These are phyloP conservation scores for Talinum fruticosum DNA, from an alignment of 148 eudicot genomes.

Conservation along the genomic window DNA sequence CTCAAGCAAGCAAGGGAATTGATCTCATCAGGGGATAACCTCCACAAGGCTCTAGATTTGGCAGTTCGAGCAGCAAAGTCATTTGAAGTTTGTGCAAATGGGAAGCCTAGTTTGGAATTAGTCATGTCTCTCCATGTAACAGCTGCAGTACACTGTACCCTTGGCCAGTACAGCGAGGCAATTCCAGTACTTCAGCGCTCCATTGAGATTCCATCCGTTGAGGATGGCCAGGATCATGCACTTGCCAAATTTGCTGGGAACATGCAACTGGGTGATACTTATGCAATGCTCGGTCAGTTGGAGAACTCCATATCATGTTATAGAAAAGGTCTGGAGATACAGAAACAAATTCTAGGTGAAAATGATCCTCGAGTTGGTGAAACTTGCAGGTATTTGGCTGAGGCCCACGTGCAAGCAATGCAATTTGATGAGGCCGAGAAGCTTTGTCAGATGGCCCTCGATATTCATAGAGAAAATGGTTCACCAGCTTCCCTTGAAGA, in stretches of 20 bases:
- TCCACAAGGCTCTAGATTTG: constrained; percentile 73
- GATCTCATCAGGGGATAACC: constrained; percentile 84
- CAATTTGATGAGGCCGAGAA: constrained; percentile 85
- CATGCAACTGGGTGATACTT: constrained; percentile 98
- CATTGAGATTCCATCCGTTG: constrained; percentile 59
- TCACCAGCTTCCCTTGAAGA: constrained; percentile 76
- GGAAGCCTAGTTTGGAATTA: constrained; percentile 74
- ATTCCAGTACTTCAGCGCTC: constrained; percentile 76
- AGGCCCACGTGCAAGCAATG: constrained; percentile 93
- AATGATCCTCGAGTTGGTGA: constrained; percentile 87
- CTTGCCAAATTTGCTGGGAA: constrained; percentile 96
- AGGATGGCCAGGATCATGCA: constrained; percentile 73
- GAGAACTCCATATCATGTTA: constrained; percentile 73
- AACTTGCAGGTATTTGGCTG: constrained; percentile 88
- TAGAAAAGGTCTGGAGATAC: constrained; percentile 69
- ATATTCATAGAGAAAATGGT: constrained; percentile 75
- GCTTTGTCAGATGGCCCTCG: constrained; percentile 84
- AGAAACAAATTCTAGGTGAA: constrained; percentile 71
- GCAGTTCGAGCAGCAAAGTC: constrained; percentile 84
- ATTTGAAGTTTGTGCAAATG: constrained; percentile 74
- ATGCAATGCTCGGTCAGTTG: constrained; percentile 79
- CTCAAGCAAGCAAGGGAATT: constrained; percentile 97
- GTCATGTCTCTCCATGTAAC: constrained; percentile 93
- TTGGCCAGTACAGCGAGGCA: constrained; percentile 75
- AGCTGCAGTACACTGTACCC: constrained; percentile 78